Conservation (phyloP, 371 early-diverging fungal species). For the Dichotomocladium elegans region DNA sequence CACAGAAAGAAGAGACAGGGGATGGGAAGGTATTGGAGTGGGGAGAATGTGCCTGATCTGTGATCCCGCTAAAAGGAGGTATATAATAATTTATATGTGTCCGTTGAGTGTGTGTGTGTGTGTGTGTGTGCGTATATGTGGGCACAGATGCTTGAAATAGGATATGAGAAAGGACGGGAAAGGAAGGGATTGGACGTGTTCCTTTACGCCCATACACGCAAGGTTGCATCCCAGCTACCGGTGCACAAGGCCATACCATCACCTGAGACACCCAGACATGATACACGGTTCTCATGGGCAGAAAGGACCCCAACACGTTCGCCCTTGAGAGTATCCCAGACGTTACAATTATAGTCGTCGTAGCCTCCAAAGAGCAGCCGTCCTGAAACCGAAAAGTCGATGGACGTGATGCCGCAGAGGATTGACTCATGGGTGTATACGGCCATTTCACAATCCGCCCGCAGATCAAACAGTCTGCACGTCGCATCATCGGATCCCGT, state of each 20-base stretch:
- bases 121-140: no score
- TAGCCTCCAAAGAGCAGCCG: constrained; percentile 96
- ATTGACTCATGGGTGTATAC: constrained; percentile 96
- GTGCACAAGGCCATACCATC: constrained; percentile 98
- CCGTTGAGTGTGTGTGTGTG: no score
- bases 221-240: constrained; percentile 93
- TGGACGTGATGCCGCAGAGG: constrained; percentile 95
- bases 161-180: not conserved
- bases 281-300: constrained; percentile 95
- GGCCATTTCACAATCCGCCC: constrained; percentile 95
- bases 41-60: no score
- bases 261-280: constrained; percentile 90
- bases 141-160: no score
- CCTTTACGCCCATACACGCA: constrained; percentile 66
- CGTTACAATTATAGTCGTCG: constrained; percentile 97
- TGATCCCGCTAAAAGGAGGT: no score
- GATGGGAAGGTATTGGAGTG: no score
- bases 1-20: no score
- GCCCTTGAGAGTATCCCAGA: constrained; percentile 96
- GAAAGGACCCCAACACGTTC: constrained; percentile 91
- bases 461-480: constrained; percentile 95
- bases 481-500: constrained; percentile 97
- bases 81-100: no score
- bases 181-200: not conserved
- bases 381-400: constrained; percentile 94